Evolutionary conservation across 768 basidiomycete species (phyloP), one percentile per base, ranked within the genome.

Genomic region (Rhodotorula paludigena): DNA sequence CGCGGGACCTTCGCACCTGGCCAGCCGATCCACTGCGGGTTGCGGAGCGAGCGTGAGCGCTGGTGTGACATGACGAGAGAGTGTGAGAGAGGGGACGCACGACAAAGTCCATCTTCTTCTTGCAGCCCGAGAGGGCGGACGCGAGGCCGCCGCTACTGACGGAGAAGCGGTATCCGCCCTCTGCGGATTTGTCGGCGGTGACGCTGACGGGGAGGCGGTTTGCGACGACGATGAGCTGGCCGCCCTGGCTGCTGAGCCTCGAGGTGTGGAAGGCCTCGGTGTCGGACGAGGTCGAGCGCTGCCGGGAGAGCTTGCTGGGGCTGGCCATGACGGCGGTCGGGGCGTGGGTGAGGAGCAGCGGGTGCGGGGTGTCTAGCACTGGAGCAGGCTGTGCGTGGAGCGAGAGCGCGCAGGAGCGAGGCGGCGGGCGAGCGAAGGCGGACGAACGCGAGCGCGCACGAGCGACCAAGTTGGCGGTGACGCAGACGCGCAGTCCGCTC

Each of bases 81-180:
- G 57, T 1, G 18, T 90, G 25, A 0, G 90, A 88, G 90, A 90
- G 96, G 64, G 90, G 89, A 74, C 96, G 93, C 91, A 94, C 97
- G 32, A 91, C 96, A 80, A 99, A 98, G 78, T 85, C 87, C 84
- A 98, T 87, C 42, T 89, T 92, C 81, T 96, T 97, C 82, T 99
- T 99, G 84, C 92, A 94, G 54, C 96, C 94, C 32, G 89, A 89
- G 73, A 99, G 86, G 67, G 96, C 96, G 60, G 90, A 92, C 70
- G 98, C 96, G 68, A 99, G 89, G 61, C 96, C 96, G 36, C 96
- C 96, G 6, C 91, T 93, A 28, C 60, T 63, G 21, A 68, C 66
- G 8, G 52, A 45, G 64, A 68, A 72, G 44, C 64, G 49, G 57
- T 72, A 72, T 20, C 71, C 71, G 42, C 71, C 71, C 52, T 65